These are phyloP conservation scores for Ambispora gerdemannii DNA, from an alignment of 192 early-diverging fungal genomes.

Conservation along the genomic window DNA sequence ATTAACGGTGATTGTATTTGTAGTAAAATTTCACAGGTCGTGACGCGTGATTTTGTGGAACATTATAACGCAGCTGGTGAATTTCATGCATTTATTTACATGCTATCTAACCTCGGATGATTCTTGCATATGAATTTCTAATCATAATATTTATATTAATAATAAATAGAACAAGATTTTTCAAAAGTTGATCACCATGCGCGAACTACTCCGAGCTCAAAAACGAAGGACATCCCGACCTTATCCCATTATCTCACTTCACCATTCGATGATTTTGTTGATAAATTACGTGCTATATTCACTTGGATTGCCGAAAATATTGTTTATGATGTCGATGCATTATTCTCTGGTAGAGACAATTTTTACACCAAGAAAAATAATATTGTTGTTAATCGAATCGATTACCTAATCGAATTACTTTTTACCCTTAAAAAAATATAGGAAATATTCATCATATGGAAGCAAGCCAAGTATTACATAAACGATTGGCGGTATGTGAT, in stretches of 20 bases:
- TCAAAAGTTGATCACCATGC: constrained; percentile 42
- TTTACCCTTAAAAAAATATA: not conserved
- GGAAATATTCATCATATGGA: not conserved
- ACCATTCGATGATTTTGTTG: constrained; percentile 38
- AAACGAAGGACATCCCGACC: constrained; percentile 18
- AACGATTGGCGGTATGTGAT: constrained; percentile 50
- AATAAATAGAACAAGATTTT: constrained; percentile 31
- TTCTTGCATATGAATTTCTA: not conserved
- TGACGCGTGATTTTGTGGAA: not conserved
- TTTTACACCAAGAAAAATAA: too few relatives aligned
- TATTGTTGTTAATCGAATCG: too few relatives aligned
- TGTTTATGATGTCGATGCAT: constrained; percentile 47
- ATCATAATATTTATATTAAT: not conserved
- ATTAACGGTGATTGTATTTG: not conserved
- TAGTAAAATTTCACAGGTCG: not conserved
- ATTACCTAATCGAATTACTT: constrained; percentile 21
- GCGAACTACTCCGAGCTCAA: constrained; percentile 31
- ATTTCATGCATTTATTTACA: not conserved
- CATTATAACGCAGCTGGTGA: not conserved
- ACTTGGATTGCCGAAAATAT: constrained; percentile 55
- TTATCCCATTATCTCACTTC: constrained; percentile 47
- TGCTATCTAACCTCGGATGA: not conserved
- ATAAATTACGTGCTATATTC: constrained; percentile 51
- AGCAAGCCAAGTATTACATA: constrained; percentile 41
- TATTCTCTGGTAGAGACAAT: constrained; percentile 38